These are phyloP conservation scores for Neostapfia colusana DNA, from an alignment of 176 grass and related monocot species.

Conservation along the genomic window DNA sequence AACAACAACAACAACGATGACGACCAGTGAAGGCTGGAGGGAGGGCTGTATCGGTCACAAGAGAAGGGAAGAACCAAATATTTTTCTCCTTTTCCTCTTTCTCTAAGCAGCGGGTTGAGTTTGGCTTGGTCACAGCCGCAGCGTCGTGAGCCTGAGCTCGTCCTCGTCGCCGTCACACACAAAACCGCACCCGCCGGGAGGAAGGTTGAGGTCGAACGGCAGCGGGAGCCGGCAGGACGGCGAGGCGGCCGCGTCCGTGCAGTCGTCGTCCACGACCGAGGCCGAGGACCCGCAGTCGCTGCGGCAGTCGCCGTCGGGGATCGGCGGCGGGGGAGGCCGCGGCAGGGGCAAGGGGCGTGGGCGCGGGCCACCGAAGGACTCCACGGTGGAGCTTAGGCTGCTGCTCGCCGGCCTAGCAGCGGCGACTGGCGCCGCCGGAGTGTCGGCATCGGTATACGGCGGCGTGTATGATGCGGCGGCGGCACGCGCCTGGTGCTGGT, in stretches of 20 bases:
- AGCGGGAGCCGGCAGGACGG: conserved; percentile 30
- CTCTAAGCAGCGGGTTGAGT: conserved; percentile 28
- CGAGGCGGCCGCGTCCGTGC: conserved; percentile 50
- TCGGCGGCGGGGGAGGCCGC: conserved; percentile 23
- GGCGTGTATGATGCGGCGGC: conserved; percentile 6
- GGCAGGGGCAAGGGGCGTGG: conserved; percentile 30
- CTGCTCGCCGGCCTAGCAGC: conserved; percentile 51
- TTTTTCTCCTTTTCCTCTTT: conserved; percentile 62
- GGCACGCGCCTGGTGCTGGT: not conserved
- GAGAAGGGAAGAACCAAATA: conserved; percentile 66
- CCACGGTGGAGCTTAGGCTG: conserved; percentile 78
- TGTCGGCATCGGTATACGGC: no score
- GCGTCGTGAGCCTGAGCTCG: conserved; percentile 53
- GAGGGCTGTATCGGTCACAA: conserved; percentile 31
- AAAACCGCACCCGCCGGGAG: conserved; percentile 18
- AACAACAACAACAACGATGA: conserved; percentile 14
- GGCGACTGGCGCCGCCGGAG: conserved; percentile 14
- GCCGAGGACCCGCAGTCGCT: conserved; percentile 75
- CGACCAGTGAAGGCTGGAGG: not conserved
- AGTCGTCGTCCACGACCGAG: conserved; percentile 66
- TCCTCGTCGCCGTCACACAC: conserved; percentile 31
- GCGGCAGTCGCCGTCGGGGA: conserved; percentile 47
- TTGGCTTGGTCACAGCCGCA: conserved; percentile 49
- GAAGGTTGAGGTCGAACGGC: conserved; percentile 64
- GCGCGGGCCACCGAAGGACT: conserved; percentile 58